These are phyloP conservation scores for Protea cynaroides DNA, from an alignment of 164 flowering plant genomes.

Conservation along the genomic window DNA sequence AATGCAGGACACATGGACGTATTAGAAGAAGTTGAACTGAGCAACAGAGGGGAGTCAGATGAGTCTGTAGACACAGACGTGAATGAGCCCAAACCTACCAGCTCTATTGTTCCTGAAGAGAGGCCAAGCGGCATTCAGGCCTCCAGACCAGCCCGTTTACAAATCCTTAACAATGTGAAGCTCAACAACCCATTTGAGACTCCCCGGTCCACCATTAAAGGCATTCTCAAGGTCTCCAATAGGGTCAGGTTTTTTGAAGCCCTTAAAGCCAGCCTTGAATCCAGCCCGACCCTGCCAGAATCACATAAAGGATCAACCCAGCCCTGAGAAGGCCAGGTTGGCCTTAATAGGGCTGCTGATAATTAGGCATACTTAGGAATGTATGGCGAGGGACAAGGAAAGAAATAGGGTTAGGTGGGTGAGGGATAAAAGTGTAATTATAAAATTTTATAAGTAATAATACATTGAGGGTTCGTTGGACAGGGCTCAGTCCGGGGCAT, in stretches of 20 bases:
- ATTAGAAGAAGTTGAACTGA: slow-evolving; percentile 19
- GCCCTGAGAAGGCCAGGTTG: too few species aligned
- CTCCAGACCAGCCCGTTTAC: slow-evolving; percentile 32
- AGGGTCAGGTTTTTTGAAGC: slow-evolving; percentile 13
- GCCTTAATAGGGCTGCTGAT: too few species aligned
- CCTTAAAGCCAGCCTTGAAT: too few species aligned
- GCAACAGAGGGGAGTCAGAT: slow-evolving; percentile 5
- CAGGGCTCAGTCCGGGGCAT: too few species aligned
- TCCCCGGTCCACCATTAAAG: slow-evolving; percentile 40
- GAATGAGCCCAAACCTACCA: background rate
- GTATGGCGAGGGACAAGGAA: too few species aligned
- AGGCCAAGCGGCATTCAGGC: background rate
- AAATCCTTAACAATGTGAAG: slow-evolving; percentile 31
- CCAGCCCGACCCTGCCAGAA: too few species aligned
- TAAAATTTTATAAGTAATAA: too few species aligned
- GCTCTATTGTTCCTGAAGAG: background rate
- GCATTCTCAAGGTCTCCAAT: slow-evolving; percentile 17
- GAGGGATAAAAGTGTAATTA: too few species aligned
- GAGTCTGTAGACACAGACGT: slow-evolving; percentile 10
- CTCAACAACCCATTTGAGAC: slow-evolving; percentile 32
- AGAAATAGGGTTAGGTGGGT: too few species aligned
- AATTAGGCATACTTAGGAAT: too few species aligned
- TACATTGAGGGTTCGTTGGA: too few species aligned
- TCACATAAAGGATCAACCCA: too few species aligned
- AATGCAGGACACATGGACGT: slow-evolving; percentile 15